Evolutionary conservation across 345 rosid genomes (phyloP).

Genomic region (Lepidium aucheri): DNA sequence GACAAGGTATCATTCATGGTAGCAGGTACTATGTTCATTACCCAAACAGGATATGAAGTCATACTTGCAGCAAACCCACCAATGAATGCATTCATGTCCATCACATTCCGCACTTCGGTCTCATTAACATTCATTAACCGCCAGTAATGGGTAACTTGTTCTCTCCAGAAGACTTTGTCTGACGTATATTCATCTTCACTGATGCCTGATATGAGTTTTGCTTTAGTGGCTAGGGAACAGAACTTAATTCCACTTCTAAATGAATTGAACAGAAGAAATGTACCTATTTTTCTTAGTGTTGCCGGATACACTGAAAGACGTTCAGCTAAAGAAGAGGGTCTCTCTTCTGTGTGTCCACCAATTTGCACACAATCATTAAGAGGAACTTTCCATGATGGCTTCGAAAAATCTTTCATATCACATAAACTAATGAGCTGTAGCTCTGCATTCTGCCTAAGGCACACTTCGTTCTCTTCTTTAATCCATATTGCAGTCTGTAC

Average conservation of each 20-base stretch:
- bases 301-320: conserved; percentile 57
- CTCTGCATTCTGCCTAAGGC: conserved; percentile 53
- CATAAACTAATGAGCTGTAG: conserved; percentile 54
- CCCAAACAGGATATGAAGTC: conserved; percentile 67
- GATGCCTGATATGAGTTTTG: conserved; percentile 39
- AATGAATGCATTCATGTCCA: conserved; percentile 83
- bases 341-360: conserved; percentile 24
- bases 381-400: conserved; percentile 75
- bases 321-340: conserved; percentile 55
- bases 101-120: conserved; percentile 59
- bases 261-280: conserved; percentile 1
- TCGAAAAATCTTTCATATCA: conserved; percentile 42
- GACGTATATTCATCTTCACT: conserved; percentile 46
- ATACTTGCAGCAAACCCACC: conserved; percentile 81
- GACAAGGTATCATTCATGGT: conserved; percentile 66
- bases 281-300: conserved; percentile 56
- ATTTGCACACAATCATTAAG: conserved; percentile 51
- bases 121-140: conserved; percentile 47
- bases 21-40: conserved; percentile 81
- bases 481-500: conserved; percentile 95
- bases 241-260: neutral
- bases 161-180: conserved; percentile 62
- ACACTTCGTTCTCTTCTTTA: conserved; percentile 51
- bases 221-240: conserved; percentile 1
- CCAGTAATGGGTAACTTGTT: conserved; percentile 65